phyloP scores from a whole-genome alignment of 805 yeast species.

The Starmerella etchellsii region DNA sequence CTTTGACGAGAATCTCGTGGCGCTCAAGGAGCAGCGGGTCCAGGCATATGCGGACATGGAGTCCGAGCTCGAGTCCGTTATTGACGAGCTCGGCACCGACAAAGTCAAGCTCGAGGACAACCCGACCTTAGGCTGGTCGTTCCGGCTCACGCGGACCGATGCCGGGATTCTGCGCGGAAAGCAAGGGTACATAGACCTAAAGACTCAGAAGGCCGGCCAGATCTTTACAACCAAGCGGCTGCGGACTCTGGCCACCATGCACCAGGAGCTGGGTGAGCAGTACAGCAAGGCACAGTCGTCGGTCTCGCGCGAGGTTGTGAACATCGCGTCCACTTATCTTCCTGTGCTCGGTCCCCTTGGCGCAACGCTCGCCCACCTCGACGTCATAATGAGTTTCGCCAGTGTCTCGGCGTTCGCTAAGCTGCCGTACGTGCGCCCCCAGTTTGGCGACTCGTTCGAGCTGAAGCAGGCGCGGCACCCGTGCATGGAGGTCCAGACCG shows the following conservation, averaged over 20 bases:
- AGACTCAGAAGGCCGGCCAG: slow-evolving; percentile 92
- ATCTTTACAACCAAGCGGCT: slow-evolving; percentile 68
- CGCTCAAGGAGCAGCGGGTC: slow-evolving; percentile 42
- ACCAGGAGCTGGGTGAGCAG: slow-evolving; percentile 44
- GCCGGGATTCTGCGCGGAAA: slow-evolving; percentile 61
- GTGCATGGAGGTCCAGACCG: slow-evolving; percentile 85
- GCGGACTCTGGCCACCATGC: slow-evolving; percentile 45
- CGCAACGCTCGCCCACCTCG: slow-evolving; percentile 54
- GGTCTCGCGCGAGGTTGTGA: slow-evolving; percentile 70
- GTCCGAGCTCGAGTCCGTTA: slow-evolving; percentile 47
- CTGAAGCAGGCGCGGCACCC: slow-evolving; percentile 85
- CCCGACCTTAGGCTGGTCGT: slow-evolving; percentile 84
- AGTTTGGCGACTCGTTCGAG: slow-evolving; percentile 39
- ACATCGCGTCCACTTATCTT: slow-evolving; percentile 67
- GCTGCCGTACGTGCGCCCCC: slow-evolving; percentile 65
- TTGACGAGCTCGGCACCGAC: slow-evolving; percentile 68
- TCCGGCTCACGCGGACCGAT: slow-evolving; percentile 80
- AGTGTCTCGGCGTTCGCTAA: slow-evolving; percentile 76
- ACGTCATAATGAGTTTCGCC: slow-evolving; percentile 76
- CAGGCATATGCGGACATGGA: slow-evolving; percentile 46
- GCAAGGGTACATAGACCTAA: slow-evolving; percentile 56
- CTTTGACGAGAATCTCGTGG: slow-evolving; percentile 64
- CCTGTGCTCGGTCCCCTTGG: slow-evolving; percentile 64
- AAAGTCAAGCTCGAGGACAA: slow-evolving; percentile 83
- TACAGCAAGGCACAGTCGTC: slow-evolving; percentile 66